Percentiles rank a stretch among this genome's conserved stretches.
These are phyloP conservation scores for Monosporascus sp. DNA, from an alignment of 2,329 filamentous ascomycete species.

Conservation along the genomic window DNA sequence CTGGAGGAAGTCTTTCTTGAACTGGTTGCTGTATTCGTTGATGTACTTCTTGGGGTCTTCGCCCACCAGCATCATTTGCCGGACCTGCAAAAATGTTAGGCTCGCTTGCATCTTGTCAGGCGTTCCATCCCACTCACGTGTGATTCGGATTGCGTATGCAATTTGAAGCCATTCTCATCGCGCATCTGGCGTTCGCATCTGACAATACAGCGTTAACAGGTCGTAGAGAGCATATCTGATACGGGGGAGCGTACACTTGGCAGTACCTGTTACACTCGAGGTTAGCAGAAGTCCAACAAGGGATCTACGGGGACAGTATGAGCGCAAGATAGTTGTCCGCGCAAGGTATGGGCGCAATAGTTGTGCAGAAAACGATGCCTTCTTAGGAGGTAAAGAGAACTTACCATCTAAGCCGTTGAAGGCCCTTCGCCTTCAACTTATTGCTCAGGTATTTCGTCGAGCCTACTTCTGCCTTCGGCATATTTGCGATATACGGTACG, in stretches of 20 bases:
- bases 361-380: no score
- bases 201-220: background rate
- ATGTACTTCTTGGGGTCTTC: conserved; percentile 83
- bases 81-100: conserved; percentile 36
- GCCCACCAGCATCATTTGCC: conserved; percentile 84
- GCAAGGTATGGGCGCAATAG: no score
- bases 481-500: conserved; percentile 40
- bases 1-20: conserved; percentile 72
- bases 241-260: conserved; percentile 40
- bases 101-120: background rate
- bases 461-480: conserved; percentile 90
- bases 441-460: conserved; percentile 88
- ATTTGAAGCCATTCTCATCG: conserved; percentile 89
- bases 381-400: background rate
- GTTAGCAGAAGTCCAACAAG: background rate
- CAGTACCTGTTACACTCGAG: conserved; percentile 52
- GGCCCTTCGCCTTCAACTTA: conserved; percentile 77
- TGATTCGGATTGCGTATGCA: conserved; percentile 77
- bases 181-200: conserved; percentile 68
- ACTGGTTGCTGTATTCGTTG: conserved; percentile 75
- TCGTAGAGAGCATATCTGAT: background rate
- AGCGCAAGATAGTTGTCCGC: no score
- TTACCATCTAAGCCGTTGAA: conserved; percentile 74
- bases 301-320: no score
- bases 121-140: conserved; percentile 49